These are phyloP conservation scores for Cyclostephanos tholiformis DNA, from an alignment of 108 stramenopile species.

Conservation along the genomic window DNA sequence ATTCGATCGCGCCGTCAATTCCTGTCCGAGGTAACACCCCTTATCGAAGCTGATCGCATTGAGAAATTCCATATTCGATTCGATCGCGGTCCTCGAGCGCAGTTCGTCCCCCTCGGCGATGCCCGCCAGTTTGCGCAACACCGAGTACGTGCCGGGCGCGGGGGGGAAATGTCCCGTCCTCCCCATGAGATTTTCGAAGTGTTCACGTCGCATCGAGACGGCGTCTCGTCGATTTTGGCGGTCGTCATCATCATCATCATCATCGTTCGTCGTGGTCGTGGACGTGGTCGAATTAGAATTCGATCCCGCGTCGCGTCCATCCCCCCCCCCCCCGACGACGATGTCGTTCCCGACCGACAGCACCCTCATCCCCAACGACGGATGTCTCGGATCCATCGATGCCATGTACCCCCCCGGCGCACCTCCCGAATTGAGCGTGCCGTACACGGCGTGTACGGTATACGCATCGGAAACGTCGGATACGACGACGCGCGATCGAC, in stretches of 20 bases:
- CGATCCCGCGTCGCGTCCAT: slow-evolving; percentile 7
- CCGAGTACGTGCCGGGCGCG: slow-evolving; percentile 63
- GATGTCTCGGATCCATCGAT: slow-evolving; percentile 84
- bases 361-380: slow-evolving; percentile 77
- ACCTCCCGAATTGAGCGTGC: slow-evolving; percentile 70
- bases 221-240: no score
- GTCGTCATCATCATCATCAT: no score
- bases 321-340: no score
- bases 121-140: slow-evolving; percentile 74
- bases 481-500: slow-evolving; percentile 72
- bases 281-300: background rate
- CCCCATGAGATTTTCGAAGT: slow-evolving; percentile 56
- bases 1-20: slow-evolving; percentile 94
- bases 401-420: slow-evolving; percentile 72
- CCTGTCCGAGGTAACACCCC: slow-evolving; percentile 99
- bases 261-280: background rate
- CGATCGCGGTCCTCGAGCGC: slow-evolving; percentile 78
- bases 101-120: slow-evolving; percentile 89
- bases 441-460: slow-evolving; percentile 71
- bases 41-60: slow-evolving; percentile 92
- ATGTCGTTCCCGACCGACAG: slow-evolving; percentile 54
- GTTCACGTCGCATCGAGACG: slow-evolving; percentile 20
- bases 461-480: slow-evolving; percentile 60
- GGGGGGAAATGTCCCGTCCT: slow-evolving; percentile 51
- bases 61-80: slow-evolving; percentile 93